phyloP scores from a whole-genome alignment of 306 rosid genomes.

The Parietaria judaica region DNA sequence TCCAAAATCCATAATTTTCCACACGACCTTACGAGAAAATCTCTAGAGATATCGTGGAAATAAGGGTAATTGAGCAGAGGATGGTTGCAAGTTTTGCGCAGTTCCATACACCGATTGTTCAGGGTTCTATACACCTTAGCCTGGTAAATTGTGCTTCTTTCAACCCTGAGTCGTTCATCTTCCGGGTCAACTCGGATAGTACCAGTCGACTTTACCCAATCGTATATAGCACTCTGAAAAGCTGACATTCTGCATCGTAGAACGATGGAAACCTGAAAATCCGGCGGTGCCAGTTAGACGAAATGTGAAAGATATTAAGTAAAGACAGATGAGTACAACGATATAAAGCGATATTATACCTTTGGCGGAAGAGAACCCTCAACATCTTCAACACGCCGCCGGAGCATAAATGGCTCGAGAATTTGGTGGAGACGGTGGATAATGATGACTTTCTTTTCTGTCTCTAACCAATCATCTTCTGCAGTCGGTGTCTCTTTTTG shows the following conservation, averaged over 20 bases:
- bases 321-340: conserved; percentile 13
- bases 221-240: conserved; percentile 85
- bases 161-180: conserved; percentile 61
- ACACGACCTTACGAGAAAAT: conserved; percentile 70
- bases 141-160: conserved; percentile 64
- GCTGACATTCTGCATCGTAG: conserved; percentile 89
- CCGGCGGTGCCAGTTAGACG: conserved; percentile 26
- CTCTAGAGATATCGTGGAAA: conserved; percentile 52
- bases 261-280: conserved; percentile 75
- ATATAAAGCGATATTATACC: conserved; percentile 37
- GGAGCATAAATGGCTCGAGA: conserved; percentile 97
- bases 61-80: conserved; percentile 83
- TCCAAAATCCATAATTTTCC: conserved; percentile 97
- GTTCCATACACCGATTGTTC: conserved; percentile 95
- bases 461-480: conserved; percentile 99
- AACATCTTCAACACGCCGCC: conserved; percentile 98
- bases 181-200: conserved; percentile 96
- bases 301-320: conserved; percentile 10
- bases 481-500: conserved; percentile 77
- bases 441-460: conserved; percentile 89
- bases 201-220: conserved; percentile 94
- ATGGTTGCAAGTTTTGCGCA: conserved; percentile 94
- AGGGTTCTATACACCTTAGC: conserved; percentile 73
- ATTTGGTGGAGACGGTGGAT: conserved; percentile 99
- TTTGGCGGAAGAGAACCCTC: conserved; percentile 97